Conservation (phyloP, 768 basidiomycete genomes). For the Rhodotorula kratochvilovae region DNA sequence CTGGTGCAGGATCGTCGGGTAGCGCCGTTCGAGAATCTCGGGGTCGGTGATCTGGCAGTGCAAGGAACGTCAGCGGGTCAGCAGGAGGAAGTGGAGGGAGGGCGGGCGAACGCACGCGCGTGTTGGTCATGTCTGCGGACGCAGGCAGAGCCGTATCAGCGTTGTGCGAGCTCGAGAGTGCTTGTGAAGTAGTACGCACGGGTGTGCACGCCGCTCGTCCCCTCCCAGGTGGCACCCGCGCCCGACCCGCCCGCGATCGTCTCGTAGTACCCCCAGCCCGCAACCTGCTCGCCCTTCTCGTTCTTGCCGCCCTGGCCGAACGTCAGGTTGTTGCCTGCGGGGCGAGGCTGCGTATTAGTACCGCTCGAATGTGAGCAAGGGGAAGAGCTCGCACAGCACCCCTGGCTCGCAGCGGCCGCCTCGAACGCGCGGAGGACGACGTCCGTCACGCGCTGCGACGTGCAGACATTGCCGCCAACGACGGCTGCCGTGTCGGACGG, state of each 20-base stretch:
- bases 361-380: too few species aligned
- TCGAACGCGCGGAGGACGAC: constrained; percentile 89
- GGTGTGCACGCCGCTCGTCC: constrained; percentile 69
- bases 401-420: constrained; percentile 86
- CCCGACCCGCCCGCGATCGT: constrained; percentile 84
- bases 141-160: too few species aligned
- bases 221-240: constrained; percentile 83
- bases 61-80: neutral
- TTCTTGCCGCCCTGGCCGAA: constrained; percentile 9
- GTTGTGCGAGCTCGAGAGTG: too few species aligned
- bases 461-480: constrained; percentile 77
- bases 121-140: neutral
- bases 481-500: constrained; percentile 85
- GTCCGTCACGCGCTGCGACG: constrained; percentile 49
- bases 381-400: constrained; percentile 48
- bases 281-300: too few species aligned
- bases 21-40: constrained; percentile 87
- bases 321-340: constrained; percentile 22
- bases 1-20: constrained; percentile 81
- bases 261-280: constrained; percentile 49
- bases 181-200: neutral
- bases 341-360: too few species aligned
- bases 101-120: too few species aligned
- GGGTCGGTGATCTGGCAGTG: constrained; percentile 68
- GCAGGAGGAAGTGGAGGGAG: too few species aligned